These are phyloP conservation scores for Agaricus blazei DNA, from an alignment of 768 basidiomycete species.

Conservation along the genomic window DNA sequence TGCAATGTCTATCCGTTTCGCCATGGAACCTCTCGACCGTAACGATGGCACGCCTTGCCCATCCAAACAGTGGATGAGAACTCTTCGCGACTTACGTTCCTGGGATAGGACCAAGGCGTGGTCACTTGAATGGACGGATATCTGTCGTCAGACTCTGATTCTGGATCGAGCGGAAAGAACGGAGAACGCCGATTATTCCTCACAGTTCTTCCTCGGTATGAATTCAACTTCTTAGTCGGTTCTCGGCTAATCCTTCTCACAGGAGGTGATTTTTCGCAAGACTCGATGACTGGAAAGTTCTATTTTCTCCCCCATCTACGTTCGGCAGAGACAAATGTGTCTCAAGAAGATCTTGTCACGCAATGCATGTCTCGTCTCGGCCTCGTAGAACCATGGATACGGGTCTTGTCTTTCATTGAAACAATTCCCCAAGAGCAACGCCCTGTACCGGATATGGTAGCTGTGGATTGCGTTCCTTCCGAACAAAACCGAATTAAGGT, in stretches of 20 bases:
- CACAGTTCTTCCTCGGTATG: conserved; percentile 15
- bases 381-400: conserved; percentile 8
- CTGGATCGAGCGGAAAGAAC: conserved; percentile 3
- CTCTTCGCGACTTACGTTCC: conserved; percentile 5
- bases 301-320: conserved; percentile 14
- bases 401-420: conserved; percentile 11
- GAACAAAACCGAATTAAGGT: conserved; percentile 14
- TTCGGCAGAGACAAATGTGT: conserved; percentile 5
- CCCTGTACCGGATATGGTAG: conserved; percentile 13
- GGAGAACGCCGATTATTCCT: conserved; percentile 4
- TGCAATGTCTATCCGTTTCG: conserved; percentile 13
- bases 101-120: conserved; percentile 8
- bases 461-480: conserved; percentile 13
- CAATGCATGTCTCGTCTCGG: conserved; percentile 11
- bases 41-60: conserved; percentile 11
- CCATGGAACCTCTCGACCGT: conserved; percentile 13
- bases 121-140: conserved; percentile 14
- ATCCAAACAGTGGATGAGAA: conserved; percentile 1
- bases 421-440: conserved; percentile 5
- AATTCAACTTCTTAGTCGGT: not conserved
- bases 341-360: conserved; percentile 10
- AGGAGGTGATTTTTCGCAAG: conserved; percentile 14
- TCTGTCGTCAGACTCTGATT: conserved; percentile 13
- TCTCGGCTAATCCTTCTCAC: not conserved
- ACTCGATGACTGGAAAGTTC: conserved; percentile 14